Percentiles rank a stretch among this genome's conserved stretches.
Evolutionary conservation across 2,329 filamentous ascomycete genomes (phyloP).

Genomic region (Hymenoscyphus scutula): DNA sequence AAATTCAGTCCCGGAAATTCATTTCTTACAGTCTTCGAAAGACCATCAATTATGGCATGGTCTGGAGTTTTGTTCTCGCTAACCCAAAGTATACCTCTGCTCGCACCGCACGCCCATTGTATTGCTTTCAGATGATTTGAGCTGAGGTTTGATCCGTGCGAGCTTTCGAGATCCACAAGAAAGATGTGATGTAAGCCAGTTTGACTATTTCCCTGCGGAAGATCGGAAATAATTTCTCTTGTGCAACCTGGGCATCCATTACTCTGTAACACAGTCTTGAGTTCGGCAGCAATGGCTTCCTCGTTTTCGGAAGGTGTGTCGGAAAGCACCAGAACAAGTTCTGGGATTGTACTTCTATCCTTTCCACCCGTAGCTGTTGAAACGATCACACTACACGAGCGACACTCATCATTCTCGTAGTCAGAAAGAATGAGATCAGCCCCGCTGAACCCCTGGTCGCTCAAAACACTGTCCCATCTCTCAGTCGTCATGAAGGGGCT

Average conservation of each 20-base stretch:
- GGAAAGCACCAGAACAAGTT: not conserved
- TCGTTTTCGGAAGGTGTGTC: not conserved
- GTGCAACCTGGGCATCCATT: not conserved
- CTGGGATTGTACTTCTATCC: not conserved
- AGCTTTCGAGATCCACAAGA: not conserved
- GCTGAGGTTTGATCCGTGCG: not conserved
- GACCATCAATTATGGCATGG: not conserved
- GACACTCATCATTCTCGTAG: not conserved
- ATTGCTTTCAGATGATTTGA: not conserved
- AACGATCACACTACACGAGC: not conserved
- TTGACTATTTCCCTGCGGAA: not conserved
- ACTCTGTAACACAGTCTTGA: not conserved
- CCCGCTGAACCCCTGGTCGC: slow-evolving; percentile 19
- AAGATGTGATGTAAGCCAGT: not conserved
- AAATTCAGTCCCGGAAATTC: not conserved
- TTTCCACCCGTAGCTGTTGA: not conserved
- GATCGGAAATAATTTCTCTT: not conserved
- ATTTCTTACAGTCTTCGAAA: not conserved
- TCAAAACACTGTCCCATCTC: slow-evolving; percentile 21
- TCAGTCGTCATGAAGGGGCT: slow-evolving; percentile 17
- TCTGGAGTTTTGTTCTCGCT: not conserved
- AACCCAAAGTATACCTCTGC: not conserved
- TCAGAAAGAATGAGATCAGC: slow-evolving; percentile 18
- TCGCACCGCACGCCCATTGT: not conserved
- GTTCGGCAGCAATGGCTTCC: not conserved